Conservation (phyloP, 2,329 filamentous ascomycete species). For the Penicillium oxalicum region DNA sequence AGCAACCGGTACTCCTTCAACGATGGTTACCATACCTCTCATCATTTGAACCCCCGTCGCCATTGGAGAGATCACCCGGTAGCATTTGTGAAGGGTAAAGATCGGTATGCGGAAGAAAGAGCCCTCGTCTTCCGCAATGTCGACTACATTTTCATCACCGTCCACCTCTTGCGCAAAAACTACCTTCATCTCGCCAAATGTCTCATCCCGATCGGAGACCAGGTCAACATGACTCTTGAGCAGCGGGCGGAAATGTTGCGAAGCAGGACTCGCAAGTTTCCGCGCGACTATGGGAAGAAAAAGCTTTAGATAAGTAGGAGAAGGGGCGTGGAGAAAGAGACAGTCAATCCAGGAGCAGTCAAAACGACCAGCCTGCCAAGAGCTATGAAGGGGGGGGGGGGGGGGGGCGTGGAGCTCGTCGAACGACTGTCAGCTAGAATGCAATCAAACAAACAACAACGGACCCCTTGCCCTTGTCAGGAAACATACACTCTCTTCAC, state of each 20-base stretch:
- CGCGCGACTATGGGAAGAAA: conserved; percentile 18
- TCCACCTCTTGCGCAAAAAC: conserved; percentile 63
- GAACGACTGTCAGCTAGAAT: too few species aligned
- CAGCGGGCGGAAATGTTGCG: conserved; percentile 59
- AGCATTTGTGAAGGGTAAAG: conserved; percentile 64
- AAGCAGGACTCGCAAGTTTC: conserved; percentile 60
- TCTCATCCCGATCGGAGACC: conserved; percentile 67
- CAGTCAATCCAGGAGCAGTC: too few species aligned
- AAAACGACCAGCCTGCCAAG: too few species aligned
- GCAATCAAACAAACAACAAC: too few species aligned
- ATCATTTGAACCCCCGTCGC: conserved; percentile 69
- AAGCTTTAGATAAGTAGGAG: too few species aligned
- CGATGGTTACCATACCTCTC: conserved; percentile 58
- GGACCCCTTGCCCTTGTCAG: too few species aligned
- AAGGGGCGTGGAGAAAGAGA: too few species aligned
- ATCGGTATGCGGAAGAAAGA: conserved; percentile 58
- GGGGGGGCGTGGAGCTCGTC: too few species aligned
- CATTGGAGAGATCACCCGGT: conserved; percentile 78
- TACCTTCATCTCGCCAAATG: conserved; percentile 64
- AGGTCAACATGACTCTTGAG: conserved; percentile 60
- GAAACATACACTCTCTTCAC: too few species aligned
- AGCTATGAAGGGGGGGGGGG: too few species aligned
- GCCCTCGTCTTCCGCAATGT: conserved; percentile 76
- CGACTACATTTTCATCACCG: conserved; percentile 71
- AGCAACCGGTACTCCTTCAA: conserved; percentile 65